A percentile compares a stretch with the other conserved stretches of the same genome.
phyloP scores from a whole-genome alignment of 192 early-diverging fungal species.

The Backusella parvicylindrica region DNA sequence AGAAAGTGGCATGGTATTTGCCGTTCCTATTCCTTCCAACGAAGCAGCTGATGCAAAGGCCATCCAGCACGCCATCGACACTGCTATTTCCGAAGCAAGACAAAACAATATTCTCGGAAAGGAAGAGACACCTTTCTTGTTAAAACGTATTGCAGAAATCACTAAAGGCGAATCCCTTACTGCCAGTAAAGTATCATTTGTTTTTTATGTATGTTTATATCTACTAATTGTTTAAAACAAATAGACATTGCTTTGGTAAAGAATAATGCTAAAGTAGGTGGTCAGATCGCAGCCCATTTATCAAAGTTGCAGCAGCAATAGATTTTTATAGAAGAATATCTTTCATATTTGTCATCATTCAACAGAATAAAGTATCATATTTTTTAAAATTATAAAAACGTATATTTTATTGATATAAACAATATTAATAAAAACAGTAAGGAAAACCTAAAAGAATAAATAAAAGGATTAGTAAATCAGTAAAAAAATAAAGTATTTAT shows the following conservation, averaged over 20 bases:
- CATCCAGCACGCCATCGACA: conserved; percentile 70
- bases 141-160: conserved; percentile 80
- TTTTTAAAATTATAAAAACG: too few species aligned
- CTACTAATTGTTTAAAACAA: too few species aligned
- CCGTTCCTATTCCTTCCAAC: conserved; percentile 82
- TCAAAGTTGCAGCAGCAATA: conserved; percentile 9
- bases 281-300: conserved; percentile 67
- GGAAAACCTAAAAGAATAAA: neutral
- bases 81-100: conserved; percentile 67
- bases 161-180: conserved; percentile 79
- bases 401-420: too few species aligned
- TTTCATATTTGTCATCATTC: too few species aligned
- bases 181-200: conserved; percentile 56
- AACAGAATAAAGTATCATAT: neutral
- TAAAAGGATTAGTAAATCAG: neutral
- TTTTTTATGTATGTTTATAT: conserved; percentile 28
- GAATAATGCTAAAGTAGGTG: conserved; percentile 85
- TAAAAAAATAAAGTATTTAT: neutral
- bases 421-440: neutral
- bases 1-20: conserved; percentile 81
- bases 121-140: conserved; percentile 89
- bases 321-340: too few species aligned
- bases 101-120: conserved; percentile 71
- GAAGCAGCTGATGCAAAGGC: conserved; percentile 53
- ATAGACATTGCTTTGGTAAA: conserved; percentile 86